phyloP scores from a whole-genome alignment of 768 basidiomycete genomes.

The Cyclocybe cylindracea region DNA sequence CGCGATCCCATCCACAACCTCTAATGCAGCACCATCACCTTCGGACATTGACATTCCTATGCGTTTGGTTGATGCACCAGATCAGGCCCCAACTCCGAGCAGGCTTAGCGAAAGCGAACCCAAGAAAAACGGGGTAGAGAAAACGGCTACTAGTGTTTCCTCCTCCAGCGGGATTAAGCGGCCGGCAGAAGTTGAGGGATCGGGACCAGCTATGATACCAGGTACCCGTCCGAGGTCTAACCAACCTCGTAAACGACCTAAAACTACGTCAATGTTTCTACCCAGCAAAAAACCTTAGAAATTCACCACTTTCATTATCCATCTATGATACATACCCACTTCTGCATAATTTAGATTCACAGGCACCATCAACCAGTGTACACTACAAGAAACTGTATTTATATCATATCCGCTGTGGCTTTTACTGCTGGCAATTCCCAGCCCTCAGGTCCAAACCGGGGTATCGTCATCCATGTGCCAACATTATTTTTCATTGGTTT shows the following conservation, averaged over 20 bases:
- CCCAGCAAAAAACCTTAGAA: constrained; percentile 48
- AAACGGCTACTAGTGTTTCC: too few relatives aligned
- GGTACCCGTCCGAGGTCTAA: constrained; percentile 20
- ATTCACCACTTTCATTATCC: neutral
- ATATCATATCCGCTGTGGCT: constrained; percentile 21
- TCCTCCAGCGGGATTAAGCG: too few relatives aligned
- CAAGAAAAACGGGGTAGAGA: too few relatives aligned
- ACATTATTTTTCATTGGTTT: constrained; percentile 74
- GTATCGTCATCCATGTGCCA: constrained; percentile 74
- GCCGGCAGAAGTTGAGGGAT: too few relatives aligned
- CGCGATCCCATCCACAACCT: constrained; percentile 16
- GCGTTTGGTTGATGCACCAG: too few relatives aligned
- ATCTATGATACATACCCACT: constrained; percentile 12
- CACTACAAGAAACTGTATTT: neutral
- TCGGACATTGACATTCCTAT: too few relatives aligned
- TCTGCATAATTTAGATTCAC: neutral
- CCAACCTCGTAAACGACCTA: constrained; percentile 22
- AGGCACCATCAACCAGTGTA: too few relatives aligned
- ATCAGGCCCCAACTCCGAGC: too few relatives aligned
- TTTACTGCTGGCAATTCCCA: constrained; percentile 86
- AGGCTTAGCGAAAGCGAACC: too few relatives aligned
- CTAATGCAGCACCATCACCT: neutral
- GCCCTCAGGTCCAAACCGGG: constrained; percentile 80
- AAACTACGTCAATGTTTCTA: constrained; percentile 55
- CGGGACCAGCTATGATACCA: neutral